phyloP scores from a whole-genome alignment of 768 basidiomycete species.

The Cyathus striatus region DNA sequence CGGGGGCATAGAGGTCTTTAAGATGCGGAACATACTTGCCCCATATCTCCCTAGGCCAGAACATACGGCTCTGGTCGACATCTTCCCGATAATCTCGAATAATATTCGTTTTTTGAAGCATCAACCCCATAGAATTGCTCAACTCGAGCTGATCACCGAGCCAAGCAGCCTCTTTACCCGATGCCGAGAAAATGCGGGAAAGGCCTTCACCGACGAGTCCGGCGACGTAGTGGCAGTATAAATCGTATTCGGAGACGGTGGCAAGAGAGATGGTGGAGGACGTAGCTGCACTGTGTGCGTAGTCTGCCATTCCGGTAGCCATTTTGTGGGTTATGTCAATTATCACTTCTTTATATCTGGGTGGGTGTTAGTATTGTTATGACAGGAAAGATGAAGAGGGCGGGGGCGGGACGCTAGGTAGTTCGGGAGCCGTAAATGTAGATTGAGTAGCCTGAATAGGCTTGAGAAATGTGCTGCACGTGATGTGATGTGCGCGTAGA shows the following conservation, averaged over 20 bases:
- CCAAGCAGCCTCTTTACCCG: slow-evolving; percentile 73
- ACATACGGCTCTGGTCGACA: slow-evolving; percentile 74
- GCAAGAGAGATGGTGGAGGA: slow-evolving; percentile 62
- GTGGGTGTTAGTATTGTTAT: slow-evolving; percentile 4
- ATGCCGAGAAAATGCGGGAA: slow-evolving; percentile 81
- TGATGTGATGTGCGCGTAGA: too few species aligned
- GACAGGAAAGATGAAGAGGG: neutral
- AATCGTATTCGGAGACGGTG: slow-evolving; percentile 82
- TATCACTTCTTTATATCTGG: slow-evolving; percentile 74
- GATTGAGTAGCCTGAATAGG: too few species aligned
- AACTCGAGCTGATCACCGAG: slow-evolving; percentile 80
- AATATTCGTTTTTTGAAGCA: slow-evolving; percentile 98
- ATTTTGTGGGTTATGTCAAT: slow-evolving; percentile 82
- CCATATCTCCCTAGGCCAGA: slow-evolving; percentile 97
- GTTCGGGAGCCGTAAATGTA: too few species aligned
- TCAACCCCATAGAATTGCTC: slow-evolving; percentile 90
- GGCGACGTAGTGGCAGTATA: slow-evolving; percentile 98
- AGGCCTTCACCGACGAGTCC: slow-evolving; percentile 96
- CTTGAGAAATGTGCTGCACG: too few species aligned
- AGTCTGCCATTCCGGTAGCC: slow-evolving; percentile 95
- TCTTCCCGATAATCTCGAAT: slow-evolving; percentile 95
- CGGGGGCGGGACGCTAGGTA: slow-evolving; percentile 7
- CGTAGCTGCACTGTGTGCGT: slow-evolving; percentile 75
- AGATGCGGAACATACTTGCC: slow-evolving; percentile 68
- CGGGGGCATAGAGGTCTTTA: slow-evolving; percentile 58